Evolutionary conservation across 768 basidiomycete species (phyloP).

Genomic region (Lactarius psammicola): DNA sequence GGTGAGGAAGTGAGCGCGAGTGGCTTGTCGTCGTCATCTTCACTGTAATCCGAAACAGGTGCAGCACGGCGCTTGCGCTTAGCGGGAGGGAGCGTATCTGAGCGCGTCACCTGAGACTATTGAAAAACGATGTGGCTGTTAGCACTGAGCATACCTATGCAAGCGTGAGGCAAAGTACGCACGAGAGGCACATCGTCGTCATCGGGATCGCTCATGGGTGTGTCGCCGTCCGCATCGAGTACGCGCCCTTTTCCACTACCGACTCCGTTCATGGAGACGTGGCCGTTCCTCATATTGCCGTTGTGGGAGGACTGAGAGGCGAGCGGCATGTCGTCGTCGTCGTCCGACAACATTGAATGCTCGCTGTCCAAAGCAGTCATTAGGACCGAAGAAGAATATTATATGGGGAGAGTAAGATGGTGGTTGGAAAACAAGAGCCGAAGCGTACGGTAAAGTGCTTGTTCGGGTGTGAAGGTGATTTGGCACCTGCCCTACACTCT

Average conservation of each 20-base stretch:
- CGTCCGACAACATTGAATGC: conserved; percentile 54
- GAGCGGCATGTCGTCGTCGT: conserved; percentile 54
- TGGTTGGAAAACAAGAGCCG: conserved; percentile 27
- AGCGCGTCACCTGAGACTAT: conserved; percentile 56
- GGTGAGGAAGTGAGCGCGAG: conserved; percentile 72
- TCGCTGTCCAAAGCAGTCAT: conserved; percentile 35
- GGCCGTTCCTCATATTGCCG: conserved; percentile 39
- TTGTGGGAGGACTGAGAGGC: conserved; percentile 39
- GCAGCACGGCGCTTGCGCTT: conserved; percentile 41
- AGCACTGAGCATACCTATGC: not conserved
- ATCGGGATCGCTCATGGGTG: conserved; percentile 60
- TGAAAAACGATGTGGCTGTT: conserved; percentile 10
- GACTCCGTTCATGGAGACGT: conserved; percentile 41
- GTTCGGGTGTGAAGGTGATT: conserved; percentile 34
- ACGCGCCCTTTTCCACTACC: conserved; percentile 38
- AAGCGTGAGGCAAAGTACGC: conserved; percentile 33
- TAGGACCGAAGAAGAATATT: not conserved
- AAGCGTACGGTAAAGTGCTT: conserved; percentile 20
- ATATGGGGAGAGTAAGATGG: conserved; percentile 12
- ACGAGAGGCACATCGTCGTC: conserved; percentile 68
- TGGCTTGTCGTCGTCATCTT: conserved; percentile 71
- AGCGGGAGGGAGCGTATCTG: conserved; percentile 28
- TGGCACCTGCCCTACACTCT: conserved; percentile 58
- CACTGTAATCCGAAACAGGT: conserved; percentile 37
- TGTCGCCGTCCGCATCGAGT: conserved; percentile 42